Base-by-base conservation (phyloP, 768 basidiomycete genomes). In the Pleurotus pulmonarius region DNA sequence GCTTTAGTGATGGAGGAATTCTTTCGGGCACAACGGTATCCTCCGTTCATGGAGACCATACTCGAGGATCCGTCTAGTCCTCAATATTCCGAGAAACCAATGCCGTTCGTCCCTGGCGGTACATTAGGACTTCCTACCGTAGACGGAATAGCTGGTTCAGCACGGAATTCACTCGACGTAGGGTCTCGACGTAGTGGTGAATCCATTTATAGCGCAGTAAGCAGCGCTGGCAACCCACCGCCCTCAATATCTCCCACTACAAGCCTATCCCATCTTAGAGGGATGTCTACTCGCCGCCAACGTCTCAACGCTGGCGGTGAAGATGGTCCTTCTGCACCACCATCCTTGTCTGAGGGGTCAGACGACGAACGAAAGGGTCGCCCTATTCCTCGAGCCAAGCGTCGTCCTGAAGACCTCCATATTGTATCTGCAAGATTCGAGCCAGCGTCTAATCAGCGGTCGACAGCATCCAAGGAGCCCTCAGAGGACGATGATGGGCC, bases 1-100 rank as follows among this genome's bases (percentile, higher is more conserved):
- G 88, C 90, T 3, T 70, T 87, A 51, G 79, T 88, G 11, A 74
- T 86, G 59, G 86, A 90, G 66, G 83, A 89, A 65, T 89, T 83
- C 62, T 56, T 78, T 18, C 79, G 76, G 59, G 71, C 75, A 4
- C 77, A 75, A 54, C 55, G 61, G 6, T 65, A 62, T 7, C 66
- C 65, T 2, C 74, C 70, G 40, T 59, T 61, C 5, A 77, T 78
- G 73, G 67, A 71, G 43, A 73, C 79, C 12, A 79, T 81, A 52
- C 75, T 78, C 4, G 80, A 83, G 60, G 70, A 77, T 59, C 8
- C 43, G 65, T 18, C 64, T 46, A 22, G 46, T 25, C 53, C 40
- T 26, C 41, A 59, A 34, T 34, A 34, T 1, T 34, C 29, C 9
- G 29, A 34, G 29, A 34, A 34, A 34, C 29, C 29, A 3, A 34